Evolutionary conservation across 2,329 filamentous ascomycete species (phyloP).

Genomic region (Colletotrichum sp.): DNA sequence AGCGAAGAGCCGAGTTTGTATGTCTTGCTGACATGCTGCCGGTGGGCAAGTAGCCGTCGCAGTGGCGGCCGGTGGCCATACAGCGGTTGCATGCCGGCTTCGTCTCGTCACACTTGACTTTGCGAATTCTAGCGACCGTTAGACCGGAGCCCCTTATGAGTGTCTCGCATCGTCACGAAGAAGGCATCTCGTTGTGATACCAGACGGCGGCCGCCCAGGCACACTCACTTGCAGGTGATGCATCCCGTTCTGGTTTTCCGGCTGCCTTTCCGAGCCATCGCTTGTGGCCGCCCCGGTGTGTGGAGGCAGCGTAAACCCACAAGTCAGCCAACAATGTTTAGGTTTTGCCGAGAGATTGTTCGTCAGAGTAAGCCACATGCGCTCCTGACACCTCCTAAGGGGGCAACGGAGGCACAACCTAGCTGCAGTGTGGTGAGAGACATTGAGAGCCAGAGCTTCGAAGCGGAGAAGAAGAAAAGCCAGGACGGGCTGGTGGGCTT

Average conservation of each 20-base stretch:
- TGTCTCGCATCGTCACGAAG: not conserved
- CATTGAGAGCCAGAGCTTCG: not conserved
- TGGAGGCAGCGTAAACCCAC: not conserved
- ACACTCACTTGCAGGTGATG: constrained; percentile 59
- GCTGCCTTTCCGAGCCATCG: constrained; percentile 38
- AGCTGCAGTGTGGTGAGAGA: not conserved
- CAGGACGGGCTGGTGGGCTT: not conserved
- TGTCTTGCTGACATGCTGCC: not conserved
- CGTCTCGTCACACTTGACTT: constrained; percentile 61
- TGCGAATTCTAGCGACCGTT: constrained; percentile 46
- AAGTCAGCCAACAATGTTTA: not conserved
- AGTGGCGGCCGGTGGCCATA: constrained; percentile 57
- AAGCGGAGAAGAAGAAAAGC: not conserved
- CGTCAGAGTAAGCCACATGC: not conserved
- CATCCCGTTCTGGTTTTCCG: constrained; percentile 55
- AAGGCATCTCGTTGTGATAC: not conserved
- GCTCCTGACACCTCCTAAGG: not conserved
- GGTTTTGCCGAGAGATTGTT: not conserved
- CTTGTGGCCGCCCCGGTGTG: not conserved
- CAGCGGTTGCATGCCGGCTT: constrained; percentile 59
- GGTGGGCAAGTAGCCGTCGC: constrained; percentile 56
- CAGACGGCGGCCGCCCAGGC: not conserved
- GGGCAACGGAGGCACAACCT: not conserved
- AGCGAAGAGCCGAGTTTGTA: not conserved
- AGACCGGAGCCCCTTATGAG: not conserved